phyloP scores from a whole-genome alignment of 164 flowering plant genomes.

The Kingdonia uniflora region DNA sequence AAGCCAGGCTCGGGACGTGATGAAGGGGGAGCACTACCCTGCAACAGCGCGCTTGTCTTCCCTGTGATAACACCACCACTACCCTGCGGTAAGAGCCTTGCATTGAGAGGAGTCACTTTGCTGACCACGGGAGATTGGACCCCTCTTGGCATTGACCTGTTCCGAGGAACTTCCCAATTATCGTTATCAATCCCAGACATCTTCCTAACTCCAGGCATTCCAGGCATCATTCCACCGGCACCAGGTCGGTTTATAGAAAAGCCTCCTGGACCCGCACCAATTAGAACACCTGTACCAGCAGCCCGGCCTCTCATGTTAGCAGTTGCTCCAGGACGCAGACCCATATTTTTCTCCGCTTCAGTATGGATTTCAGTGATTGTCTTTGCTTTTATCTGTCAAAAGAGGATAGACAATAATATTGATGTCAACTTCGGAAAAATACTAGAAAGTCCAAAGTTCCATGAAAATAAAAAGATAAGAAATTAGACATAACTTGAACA shows the following conservation, averaged over 20 bases:
- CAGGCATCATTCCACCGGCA: conserved; percentile 94
- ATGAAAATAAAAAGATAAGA: no score
- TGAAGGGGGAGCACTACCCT: conserved; percentile 35
- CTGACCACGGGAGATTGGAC: conserved; percentile 33
- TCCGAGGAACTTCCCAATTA: conserved; percentile 81
- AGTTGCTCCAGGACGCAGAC: conserved; percentile 82
- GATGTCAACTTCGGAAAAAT: no score
- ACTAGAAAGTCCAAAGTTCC: no score
- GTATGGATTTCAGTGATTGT: conserved; percentile 86
- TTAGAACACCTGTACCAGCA: conserved; percentile 31
- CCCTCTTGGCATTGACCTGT: conserved; percentile 50
- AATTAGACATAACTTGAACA: no score
- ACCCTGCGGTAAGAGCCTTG: conserved; percentile 69
- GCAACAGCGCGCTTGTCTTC: conserved; percentile 60
- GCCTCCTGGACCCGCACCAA: conserved; percentile 46
- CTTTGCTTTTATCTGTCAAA: conserved; percentile 74
- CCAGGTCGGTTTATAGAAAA: conserved; percentile 70
- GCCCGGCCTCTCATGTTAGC: conserved; percentile 65
- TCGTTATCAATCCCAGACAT: conserved; percentile 74
- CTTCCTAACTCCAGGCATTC: conserved; percentile 84
- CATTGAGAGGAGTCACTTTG: conserved; percentile 38
- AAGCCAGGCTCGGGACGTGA: conserved; percentile 9
- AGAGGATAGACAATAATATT: background rate
- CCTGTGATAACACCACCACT: conserved; percentile 53
- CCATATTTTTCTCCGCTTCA: conserved; percentile 86